Evolutionary conservation across 176 grass and related monocot genomes (phyloP), one percentile per base, ranked within the genome.

Genomic region (Oryza glaberrima): DNA sequence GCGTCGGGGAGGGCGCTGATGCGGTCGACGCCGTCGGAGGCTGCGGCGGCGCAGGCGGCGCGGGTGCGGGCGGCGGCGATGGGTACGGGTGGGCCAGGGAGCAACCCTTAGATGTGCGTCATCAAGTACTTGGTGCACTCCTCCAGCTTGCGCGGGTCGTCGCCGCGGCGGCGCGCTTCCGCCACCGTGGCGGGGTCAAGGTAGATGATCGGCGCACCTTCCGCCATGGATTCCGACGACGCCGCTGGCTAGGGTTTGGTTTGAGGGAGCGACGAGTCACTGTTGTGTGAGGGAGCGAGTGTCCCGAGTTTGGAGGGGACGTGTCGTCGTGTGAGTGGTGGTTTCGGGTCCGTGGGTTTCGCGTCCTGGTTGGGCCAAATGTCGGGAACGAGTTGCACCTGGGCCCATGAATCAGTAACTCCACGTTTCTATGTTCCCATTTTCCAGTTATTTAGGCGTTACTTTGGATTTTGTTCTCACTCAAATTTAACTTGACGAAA

Each of bases 201-300:
- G 60, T 49, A 5, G 81, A 73, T 46, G 58, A 75, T 22, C 11
- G 6, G 56, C 1, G 28, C 2, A 12, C 11, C 11, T 16, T 10
- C 11, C 3, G 72, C 82, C 82, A 84, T 84, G 63, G 30, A 7
- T 16, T 36, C 41, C 46, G 67, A 20, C 49, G 34, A 19, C 51
- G 70, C 16, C 80, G 75, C 74, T 0, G 51, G 17, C 47, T 12
- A 84, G 45, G n/a, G 61, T 52, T 65, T 34, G 20, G 76, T 16
- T 58, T 58, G 17, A 5, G 54, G 22, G 22, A 22, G 48, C 20
- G 9, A 20, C 73, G 26, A 23, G 73, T 38, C 36, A 38, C 73
- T 5, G 69, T 23, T 5, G 69, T 23, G 11, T 9, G 0, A 10
- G 69, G 11, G 6, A 23, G 70, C 22, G 41, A 5, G 41, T 11